Base-by-base conservation (phyloP, 306 rosid genomes). In the Astragalus membranaceus region DNA sequence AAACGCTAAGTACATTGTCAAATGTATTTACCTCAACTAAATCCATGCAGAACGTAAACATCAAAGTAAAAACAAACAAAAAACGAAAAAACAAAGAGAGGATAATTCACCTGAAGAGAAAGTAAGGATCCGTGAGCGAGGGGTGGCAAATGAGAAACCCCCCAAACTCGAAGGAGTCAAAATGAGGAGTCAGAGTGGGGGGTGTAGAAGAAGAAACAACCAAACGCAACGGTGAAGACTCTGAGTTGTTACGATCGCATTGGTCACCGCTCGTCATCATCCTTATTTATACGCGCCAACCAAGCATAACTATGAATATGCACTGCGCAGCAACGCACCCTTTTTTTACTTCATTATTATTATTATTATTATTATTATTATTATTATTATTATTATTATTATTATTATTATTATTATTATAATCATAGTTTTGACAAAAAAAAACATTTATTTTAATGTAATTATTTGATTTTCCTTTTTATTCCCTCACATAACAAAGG, bases 131-230 rank as follows among this genome's bases (percentile, higher is more conserved):
- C 29, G 29, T 30, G 4, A 0, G 41, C 2, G 41, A 26, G 30
- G 30, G 30, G 30, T 26, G 54, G 61, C 8, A 62, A 77, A 74
- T 23, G 46, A 65, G 78, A 80, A 70, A 67, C 42, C 62, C 68
- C n/a, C 32, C 39, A 30, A 70, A 80, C 23, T 72, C 33, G 79
- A 52, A 33, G 33, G 84, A 77, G 85, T 78, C 67, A 75, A 50
- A 41, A 36, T 30, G 58, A 78, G 5, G 78, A 78, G 74, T 78
- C 42, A 57, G 30, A 26, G 30, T 26, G 35, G 7, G 41, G 56
- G 10, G 52, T 37, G 12, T 42, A 0, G 68, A 62, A 62, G 73
- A 69, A 76, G 37, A 32, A 46, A 51, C 73, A 51, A 53, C 78
- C 72, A 71, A 26, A 73, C 53, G 46, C 64, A 75, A 73, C 82